Base-by-base conservation (phyloP, 371 early-diverging fungal genomes). In the Rhizopus delemar region DNA sequence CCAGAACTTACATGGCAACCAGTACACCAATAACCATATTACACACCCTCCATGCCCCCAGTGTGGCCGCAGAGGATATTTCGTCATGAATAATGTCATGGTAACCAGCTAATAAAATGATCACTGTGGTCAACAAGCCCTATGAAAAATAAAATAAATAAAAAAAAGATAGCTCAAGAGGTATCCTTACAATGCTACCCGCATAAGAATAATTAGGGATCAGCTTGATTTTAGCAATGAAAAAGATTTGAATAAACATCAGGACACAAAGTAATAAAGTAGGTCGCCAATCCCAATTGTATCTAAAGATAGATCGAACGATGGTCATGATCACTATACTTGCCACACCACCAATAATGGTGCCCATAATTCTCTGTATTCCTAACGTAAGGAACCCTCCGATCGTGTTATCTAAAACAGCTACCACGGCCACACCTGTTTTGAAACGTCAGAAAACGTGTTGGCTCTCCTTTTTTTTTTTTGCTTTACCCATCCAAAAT, bases 51-150 rank as follows among this genome's bases (percentile, higher is more conserved):
- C 77, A 76, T 8, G 65, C 62, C 5, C 65, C 74, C 15, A 73
- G 32, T 48, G 57, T 53, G 2, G 69, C 69, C 31, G 58, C 36
- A 41, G 53, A 69, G 1, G 61, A 71, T 8, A 76, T 22, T 41
- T 63, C 35, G 31, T 73, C 66, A 22, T 68, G 59, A 39, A 67
- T 67, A 3, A 76, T 38, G 41, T 68, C 63, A 0, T 64, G 54
- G 46, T 76, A 73, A n/a, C 74, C 71, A 1, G 74, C 67, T 22
- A 76, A 46, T 36, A 65, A 51, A 55, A 76, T 71, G 12, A 76
- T 65, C 0, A 66, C 65, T 3, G 71, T 71, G 12, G 73, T 70
- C 29, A 66, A 46, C 31, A 71, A 22, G n/a, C 70, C 71, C 73
- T 76, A 39, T 32, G 28, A 22, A 22, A 22, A 22, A 22, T 2